Evolutionary conservation across 192 early-diverging fungal species (phyloP), one percentile per base, ranked within the genome.

Genomic region (Oehlia diaphana): DNA sequence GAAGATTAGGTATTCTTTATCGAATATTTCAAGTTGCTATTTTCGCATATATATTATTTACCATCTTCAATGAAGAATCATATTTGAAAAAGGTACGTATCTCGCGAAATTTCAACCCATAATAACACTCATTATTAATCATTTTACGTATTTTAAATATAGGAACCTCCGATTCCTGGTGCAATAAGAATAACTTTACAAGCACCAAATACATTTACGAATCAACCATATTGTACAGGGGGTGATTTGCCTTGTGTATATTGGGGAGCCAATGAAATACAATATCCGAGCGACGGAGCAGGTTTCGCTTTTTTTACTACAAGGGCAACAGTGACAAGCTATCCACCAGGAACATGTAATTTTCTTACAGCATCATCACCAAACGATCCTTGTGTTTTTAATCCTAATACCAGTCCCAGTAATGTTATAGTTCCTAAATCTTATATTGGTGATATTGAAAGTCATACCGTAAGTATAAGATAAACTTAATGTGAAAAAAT

Each of bases 371-470:
- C 65, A 16, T 37, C 79, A 9, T 58, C 49, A 67, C 62, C 77
- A 2, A 8, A 31, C 1, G 63, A 65, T 65, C 33, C 13, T 12
- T 78, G 77, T 9, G 42, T 78, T 58, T 86, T 83, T 68, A 76
- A 82, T 50, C 77, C 76, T 19, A 47, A 77, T 12, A 67, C 44
- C 1, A 75, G 68, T 16, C 68, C 77, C 2, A 63, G 49, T 4
- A 76, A 71, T 0, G 19, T 67, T 3, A 26, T 84, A 10, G 37
- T 82, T 0, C 73, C 76, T 37, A 80, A 80, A 2, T 83, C 85
- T 13, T 58, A 82, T 28, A 82, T 86, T 23, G 82, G 77, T 1
- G 83, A 84, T 62, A 86, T 86, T 70, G 85, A 86, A 71, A 42
- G 79, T 28, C 84, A 84, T 28, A 84, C 85, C 2, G 42, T 78